Base-by-base conservation (phyloP, 106 monocot genomes). In the Allium cepa region DNA sequence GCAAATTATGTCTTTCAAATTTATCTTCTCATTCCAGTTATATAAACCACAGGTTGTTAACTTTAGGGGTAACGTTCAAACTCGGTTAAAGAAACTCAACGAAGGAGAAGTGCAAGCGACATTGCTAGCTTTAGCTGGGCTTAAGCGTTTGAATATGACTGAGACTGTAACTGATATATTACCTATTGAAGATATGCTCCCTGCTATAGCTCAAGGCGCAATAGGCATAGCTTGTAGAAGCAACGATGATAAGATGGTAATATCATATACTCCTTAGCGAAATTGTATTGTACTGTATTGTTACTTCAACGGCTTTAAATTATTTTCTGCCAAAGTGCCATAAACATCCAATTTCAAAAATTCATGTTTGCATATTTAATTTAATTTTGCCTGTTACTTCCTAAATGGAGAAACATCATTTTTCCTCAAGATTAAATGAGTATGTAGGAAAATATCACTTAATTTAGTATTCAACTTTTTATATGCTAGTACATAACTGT, bases 171-270 rank as follows among this genome's bases (percentile, higher is more conserved):
- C 95, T 15, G 74, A 77, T 69, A 80, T 86, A 74, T 69, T 96
- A 1, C 80, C 96, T 11, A 65, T 84, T 45, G 91, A 96, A 71
- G 96, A 96, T 67, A 96, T 96, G 97, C 97, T 97, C 49, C 97
- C 92, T 48, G 97, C 97, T 66, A 87, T 97, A 71, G 92, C 92
- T 45, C 97, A 97, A 81, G 96, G 96, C 56, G 96, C 96, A 62
- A 97, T 97, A 62, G 96, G 96, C 68, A 97, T 97, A 69, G 96
- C 96, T 72, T 97, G 96, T 74, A 83, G 92, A 97, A 80, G 63
- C 67, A 74, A 84, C 48, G 95, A 96, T 77, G 96, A 97, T 26
- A 88, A 53, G 59, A 97, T 97, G 96, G 96, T 97, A 72, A 5
- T 36, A 4, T 36, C 36, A 36, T 36, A 5, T 36, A 36, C 3